phyloP scores from a whole-genome alignment of 495 filamentous ascomycete species.

The Astrothelium subdiscretum region DNA sequence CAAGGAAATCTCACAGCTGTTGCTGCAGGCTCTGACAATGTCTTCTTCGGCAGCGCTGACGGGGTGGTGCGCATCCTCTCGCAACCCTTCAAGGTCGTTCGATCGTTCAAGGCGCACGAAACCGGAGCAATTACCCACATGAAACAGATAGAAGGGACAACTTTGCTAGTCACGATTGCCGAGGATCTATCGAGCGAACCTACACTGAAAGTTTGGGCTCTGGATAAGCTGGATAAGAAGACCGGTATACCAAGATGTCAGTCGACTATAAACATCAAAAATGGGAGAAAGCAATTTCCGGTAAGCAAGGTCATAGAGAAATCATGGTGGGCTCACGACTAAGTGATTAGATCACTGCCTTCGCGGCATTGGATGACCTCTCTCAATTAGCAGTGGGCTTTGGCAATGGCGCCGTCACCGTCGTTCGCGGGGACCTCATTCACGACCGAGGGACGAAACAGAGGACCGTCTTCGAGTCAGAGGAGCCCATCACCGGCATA shows the following conservation, averaged over 20 bases:
- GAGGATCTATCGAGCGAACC: constrained; percentile 83
- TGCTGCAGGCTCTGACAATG: constrained; percentile 76
- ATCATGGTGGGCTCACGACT: not conserved
- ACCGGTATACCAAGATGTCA: constrained; percentile 76
- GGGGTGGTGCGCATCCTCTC: constrained; percentile 80
- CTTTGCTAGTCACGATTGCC: constrained; percentile 74
- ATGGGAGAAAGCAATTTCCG: constrained; percentile 86
- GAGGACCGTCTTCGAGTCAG: constrained; percentile 89
- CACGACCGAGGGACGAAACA: constrained; percentile 95
- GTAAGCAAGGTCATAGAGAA: constrained; percentile 33
- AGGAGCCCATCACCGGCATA: constrained; percentile 89
- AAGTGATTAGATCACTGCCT: constrained; percentile 64
- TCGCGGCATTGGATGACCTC: constrained; percentile 72
- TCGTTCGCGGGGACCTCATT: constrained; percentile 87
- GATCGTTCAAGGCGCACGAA: constrained; percentile 79
- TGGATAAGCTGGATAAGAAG: constrained; percentile 92
- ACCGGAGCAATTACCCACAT: constrained; percentile 77
- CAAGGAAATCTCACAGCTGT: constrained; percentile 50
- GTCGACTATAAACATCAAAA: constrained; percentile 73
- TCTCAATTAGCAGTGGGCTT: constrained; percentile 91
- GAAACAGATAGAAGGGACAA: constrained; percentile 82
- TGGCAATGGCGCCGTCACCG: constrained; percentile 86
- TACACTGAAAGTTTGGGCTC: constrained; percentile 85
- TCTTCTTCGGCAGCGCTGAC: constrained; percentile 79
- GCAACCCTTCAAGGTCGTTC: constrained; percentile 71